Conservation (phyloP, 768 basidiomycete genomes). For the Mycena polygramma region DNA sequence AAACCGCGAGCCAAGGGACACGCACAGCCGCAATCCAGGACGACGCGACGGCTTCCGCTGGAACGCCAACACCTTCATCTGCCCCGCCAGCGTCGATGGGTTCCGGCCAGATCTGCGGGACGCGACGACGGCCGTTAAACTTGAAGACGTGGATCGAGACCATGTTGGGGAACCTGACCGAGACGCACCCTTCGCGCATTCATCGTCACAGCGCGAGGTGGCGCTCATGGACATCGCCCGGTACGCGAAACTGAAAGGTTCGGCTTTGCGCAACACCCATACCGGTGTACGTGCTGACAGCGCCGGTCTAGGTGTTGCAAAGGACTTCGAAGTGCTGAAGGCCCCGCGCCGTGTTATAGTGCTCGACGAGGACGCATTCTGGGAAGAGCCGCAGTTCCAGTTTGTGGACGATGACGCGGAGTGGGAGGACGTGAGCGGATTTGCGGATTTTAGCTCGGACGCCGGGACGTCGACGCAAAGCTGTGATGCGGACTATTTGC, state of each 20-base stretch:
- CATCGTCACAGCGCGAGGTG: slow-evolving; percentile 7
- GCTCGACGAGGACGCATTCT: slow-evolving; percentile 16
- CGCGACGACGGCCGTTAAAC: neutral
- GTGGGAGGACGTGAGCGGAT: slow-evolving; percentile 10
- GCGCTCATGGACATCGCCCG: slow-evolving; percentile 24
- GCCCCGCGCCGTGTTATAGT: slow-evolving; percentile 20
- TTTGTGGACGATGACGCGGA: slow-evolving; percentile 9
- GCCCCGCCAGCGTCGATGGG: slow-evolving; percentile 30
- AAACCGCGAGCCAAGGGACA: neutral
- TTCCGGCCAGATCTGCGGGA: slow-evolving; percentile 15
- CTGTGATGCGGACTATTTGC: slow-evolving; percentile 9
- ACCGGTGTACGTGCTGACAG: neutral
- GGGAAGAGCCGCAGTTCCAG: neutral
- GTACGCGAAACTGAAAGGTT: slow-evolving; percentile 19
- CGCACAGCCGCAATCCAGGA: slow-evolving; percentile 28
- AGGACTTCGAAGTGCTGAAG: slow-evolving; percentile 10
- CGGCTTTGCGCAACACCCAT: neutral
- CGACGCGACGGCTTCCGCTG: slow-evolving; percentile 27
- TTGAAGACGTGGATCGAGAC: neutral
- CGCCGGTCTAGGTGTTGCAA: slow-evolving; percentile 5
- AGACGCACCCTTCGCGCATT: neutral
- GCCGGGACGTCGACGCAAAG: neutral
- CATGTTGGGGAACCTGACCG: neutral
- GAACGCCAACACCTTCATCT: slow-evolving; percentile 28
- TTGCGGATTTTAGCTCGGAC: neutral